Evolutionary conservation across 257 asterid genomes (phyloP), one percentile per base, ranked within the genome.

Genomic region (Sherardia arvensis): DNA sequence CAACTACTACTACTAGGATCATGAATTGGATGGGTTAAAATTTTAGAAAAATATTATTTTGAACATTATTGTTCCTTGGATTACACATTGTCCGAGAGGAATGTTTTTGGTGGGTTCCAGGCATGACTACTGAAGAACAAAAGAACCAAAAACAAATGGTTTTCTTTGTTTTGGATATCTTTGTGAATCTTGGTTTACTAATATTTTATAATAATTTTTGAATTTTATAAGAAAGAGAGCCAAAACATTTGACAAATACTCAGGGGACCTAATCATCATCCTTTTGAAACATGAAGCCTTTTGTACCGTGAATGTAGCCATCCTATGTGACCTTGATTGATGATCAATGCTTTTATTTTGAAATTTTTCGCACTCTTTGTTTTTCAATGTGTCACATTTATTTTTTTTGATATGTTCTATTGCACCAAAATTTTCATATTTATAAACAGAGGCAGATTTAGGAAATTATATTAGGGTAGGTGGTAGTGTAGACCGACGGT

Each of bases 41-140:
- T n/a, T 34, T 57, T 70, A 70, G 69, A 65, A 40, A 64, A 59
- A 64, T 69, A 45, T 45, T 33, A 48, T 48, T 48, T 48, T 48
- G 3, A 48, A 48, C 47, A 38, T 49, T 18, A 49, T 49, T 18
- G 56, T 11, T 9, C 48, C 32, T 55, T 43, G 5, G 22, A 1
- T 40, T 18, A 75, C 82, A 80, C 84, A 69, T 57, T n/a, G 18
- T 33, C 65, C 79, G 25, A 77, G 79, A 73, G 69, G 85, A 80
- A 83, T 83, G 85, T 83, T 73, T 83, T 58, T 29, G 43, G 82
- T 71, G 82, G 88, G 76, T 15, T 71, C 81, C 71, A 4, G 7
- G 32, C 64, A 72, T 38, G 71, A 67, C 71, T 34, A 21, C 56
- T 9, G 56, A 49, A 49, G 56, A 49, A 49, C 56, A 49, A 49